phyloP scores from a whole-genome alignment of 2,329 filamentous ascomycete species.

The Sporothrix dimorphospora region DNA sequence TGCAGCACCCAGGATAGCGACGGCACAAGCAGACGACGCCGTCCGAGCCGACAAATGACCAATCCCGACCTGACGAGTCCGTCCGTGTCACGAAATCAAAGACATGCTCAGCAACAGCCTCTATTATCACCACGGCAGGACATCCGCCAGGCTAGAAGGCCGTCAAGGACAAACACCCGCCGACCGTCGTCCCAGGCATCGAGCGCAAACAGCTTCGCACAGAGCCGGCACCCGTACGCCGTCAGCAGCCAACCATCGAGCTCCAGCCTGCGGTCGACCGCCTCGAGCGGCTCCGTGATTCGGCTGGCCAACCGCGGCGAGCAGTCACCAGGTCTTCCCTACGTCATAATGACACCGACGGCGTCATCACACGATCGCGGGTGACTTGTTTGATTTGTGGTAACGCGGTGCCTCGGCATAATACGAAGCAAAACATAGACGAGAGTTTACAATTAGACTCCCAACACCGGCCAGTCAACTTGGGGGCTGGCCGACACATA shows the following conservation, averaged over 20 bases:
- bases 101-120: not conserved
- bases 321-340: slow-evolving; percentile 41
- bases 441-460: not conserved
- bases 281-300: slow-evolving; percentile 51
- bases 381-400: not conserved
- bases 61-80: not conserved
- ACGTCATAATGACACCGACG: slow-evolving; percentile 40
- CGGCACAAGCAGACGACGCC: slow-evolving; percentile 27
- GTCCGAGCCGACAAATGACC: not conserved
- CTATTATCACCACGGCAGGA: not conserved
- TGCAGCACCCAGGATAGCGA: slow-evolving; percentile 18
- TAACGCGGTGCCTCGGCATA: not conserved
- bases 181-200: slow-evolving; percentile 8
- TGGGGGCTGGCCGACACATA: not conserved
- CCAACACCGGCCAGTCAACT: not conserved
- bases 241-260: slow-evolving; percentile 46
- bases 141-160: not conserved
- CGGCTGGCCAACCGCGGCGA: slow-evolving; percentile 49
- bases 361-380: not conserved
- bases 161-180: not conserved
- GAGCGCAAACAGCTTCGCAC: slow-evolving; percentile 48
- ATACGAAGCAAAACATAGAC: not conserved
- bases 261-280: slow-evolving; percentile 46
- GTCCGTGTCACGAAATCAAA: not conserved
- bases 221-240: slow-evolving; percentile 47